Evolutionary conservation across 1,284 basidiomycete genomes (phyloP), one percentile per base, ranked within the genome.

Genomic region (Ceratorhiza oryzae-sativae): DNA sequence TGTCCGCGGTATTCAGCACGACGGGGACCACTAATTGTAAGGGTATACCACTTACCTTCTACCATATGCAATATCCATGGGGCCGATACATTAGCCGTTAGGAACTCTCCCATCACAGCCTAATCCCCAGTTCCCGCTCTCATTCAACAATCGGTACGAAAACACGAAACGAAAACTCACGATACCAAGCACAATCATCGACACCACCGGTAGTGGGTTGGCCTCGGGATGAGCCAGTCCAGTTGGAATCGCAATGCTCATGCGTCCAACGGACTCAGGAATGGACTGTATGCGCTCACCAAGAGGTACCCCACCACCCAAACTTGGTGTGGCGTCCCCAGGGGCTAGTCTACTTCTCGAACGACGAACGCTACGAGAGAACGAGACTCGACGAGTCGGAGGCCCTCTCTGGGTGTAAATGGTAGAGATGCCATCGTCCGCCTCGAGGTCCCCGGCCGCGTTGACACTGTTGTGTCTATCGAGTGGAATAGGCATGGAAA

Each of bases 131-230:
- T 15, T 15, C 30, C 12, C 18, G 10, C 15, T 10, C 9, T 15
- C 18, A n/a, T n/a, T 65, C 13, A 49, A 18, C 62, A 51, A 1
- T 48, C 18, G 30, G 25, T 20, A 8, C 18, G 9, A 9, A 49
- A 5, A 55, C 18, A 23, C 20, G 4, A 20, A 55, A 20, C 25
- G 10, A 12, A 20, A 13, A 42, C 63, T 68, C 27, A 95, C 94
- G 73, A 97, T 95, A 68, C 93, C 96, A 56, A 98, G 82, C 2
- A 97, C 95, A 75, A 91, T 84, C 90, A 97, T 95, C 0, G 95
- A 91, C 51, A 98, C 81, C 18, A 84, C 82, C 0, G 95, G 95
- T 27, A 98, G 80, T 1, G 95, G 94, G 0, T 93, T 96, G 5
- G 80, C 70, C 32, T 76, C 74, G 15, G 73, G 71, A 6, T 84